phyloP scores from a whole-genome alignment of 306 rosid genomes.

The apple (Malus domestica) region DNA sequence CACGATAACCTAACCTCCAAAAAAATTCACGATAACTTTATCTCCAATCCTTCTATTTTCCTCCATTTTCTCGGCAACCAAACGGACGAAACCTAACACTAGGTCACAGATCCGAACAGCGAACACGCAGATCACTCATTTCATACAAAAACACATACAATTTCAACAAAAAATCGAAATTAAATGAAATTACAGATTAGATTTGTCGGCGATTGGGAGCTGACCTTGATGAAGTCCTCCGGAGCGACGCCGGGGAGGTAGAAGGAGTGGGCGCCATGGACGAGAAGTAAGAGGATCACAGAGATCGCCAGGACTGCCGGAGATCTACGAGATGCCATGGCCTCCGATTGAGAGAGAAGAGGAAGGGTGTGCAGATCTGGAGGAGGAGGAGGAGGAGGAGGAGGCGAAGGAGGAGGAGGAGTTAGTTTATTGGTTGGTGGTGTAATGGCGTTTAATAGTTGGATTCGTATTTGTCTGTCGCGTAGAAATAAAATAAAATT shows the following conservation, averaged over 20 bases:
- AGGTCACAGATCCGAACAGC: constrained; percentile 35
- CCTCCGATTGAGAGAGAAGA: constrained; percentile 27
- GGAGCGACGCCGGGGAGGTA: constrained; percentile 99
- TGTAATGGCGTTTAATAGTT: background rate
- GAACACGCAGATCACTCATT: constrained; percentile 31
- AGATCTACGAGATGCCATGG: constrained; percentile 84
- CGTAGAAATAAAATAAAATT: background rate
- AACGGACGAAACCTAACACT: constrained; percentile 5
- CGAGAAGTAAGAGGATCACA: constrained; percentile 38
- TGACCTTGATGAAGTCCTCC: constrained; percentile 78
- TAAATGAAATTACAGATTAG: background rate
- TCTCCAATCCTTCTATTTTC: constrained; percentile 5
- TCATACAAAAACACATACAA: background rate
- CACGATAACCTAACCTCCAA: background rate
- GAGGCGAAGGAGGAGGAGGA: background rate
- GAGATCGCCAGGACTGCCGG: constrained; percentile 21
- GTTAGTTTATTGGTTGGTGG: background rate
- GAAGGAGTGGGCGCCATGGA: constrained; percentile 59
- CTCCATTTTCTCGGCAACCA: constrained; percentile 8
- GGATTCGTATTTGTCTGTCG: constrained; percentile 3
- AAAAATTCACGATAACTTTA: no score
- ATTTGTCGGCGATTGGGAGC: constrained; percentile 2
- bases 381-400: background rate
- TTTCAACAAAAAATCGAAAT: background rate
- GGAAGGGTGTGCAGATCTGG: constrained; percentile 11